Base-by-base conservation (phyloP, 2,329 filamentous ascomycete genomes). In the Aspergillus ochraceoroseus region DNA sequence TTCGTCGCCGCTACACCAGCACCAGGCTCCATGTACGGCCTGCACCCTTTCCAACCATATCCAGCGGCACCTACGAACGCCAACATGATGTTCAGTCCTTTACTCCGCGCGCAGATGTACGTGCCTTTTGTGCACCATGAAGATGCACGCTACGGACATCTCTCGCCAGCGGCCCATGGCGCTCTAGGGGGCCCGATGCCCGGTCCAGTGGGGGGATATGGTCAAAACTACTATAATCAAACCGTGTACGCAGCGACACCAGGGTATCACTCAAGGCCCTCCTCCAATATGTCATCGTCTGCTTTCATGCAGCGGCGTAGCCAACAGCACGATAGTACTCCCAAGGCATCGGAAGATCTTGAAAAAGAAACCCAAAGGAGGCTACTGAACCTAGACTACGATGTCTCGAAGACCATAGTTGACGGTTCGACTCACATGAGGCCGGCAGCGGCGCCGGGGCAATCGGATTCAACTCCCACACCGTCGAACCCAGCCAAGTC, bases 321-420 rank as follows among this genome's bases (percentile, higher is more conserved):
- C 14, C 35, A 47, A 27, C 38, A 32, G 14, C 19, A 30, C 25
- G 6, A 41, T 14, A 22, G 34, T 22, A 22, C 13, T 8, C 9
- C 28, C 3, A 46, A 41, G 23, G 18, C 12, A 5, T 20, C 40
- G 5, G 22, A 40, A 12, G 31, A 5, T 12, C 14, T 25, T 15
- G 37, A 28, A 14, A 43, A 31, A 33, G 44, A 43, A 34, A 36
- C 27, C 7, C 22, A 22, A 25, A 34, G 50, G 34, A 35, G 46
- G 7, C 26, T 17, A 5, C 19, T 33, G 4, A 43, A 46, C 19
- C 32, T 43, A 11, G 52, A 53, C 18, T 64, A 63, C 27, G 60
- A 64, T 30, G 57, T 63, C 17, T 56, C 58, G 3, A 61, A 58
- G 32, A 65, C 57, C 4, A 65, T 65, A 32, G 62, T 65, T 29